Conservation (phyloP, 305 asterid species). For the Fraxinus greggii region DNA sequence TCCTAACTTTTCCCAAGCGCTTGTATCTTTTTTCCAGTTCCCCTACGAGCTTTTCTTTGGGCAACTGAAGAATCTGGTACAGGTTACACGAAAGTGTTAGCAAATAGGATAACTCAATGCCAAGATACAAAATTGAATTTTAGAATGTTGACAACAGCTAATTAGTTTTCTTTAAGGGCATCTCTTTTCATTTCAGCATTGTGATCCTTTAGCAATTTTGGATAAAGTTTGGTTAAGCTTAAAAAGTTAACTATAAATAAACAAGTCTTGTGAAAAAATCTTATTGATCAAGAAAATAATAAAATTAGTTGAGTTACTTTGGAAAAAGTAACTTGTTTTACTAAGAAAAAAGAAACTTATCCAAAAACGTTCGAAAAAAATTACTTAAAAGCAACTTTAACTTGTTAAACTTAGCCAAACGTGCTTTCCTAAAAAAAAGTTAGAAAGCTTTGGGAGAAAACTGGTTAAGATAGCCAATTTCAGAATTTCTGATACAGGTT, state of each 20-base stretch:
- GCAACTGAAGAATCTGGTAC: constrained; percentile 55
- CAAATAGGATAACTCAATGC: not conserved
- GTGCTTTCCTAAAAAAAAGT: not conserved
- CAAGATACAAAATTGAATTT: not conserved
- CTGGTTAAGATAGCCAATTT: not conserved
- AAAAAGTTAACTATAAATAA: not conserved
- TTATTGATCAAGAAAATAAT: not conserved
- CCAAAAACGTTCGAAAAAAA: not conserved
- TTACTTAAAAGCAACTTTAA: not conserved
- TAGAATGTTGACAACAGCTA: not conserved
- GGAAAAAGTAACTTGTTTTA: not conserved
- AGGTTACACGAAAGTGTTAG: not conserved
- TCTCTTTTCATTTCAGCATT: not conserved
- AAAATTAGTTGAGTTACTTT: not conserved
- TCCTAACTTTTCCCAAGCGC: constrained; percentile 38
- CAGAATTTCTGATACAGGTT: not conserved
- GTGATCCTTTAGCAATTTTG: not conserved
- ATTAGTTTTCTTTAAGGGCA: not conserved
- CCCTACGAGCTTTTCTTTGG: constrained; percentile 57
- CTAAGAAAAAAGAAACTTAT: not conserved
- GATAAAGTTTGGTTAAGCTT: not conserved
- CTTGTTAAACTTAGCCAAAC: not conserved
- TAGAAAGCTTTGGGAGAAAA: not conserved
- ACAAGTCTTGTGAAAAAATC: not conserved
- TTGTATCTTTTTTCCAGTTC: constrained; percentile 36